A percentile compares a stretch with the other conserved stretches of the same genome.
These are phyloP conservation scores for Pseudogymnoascus sp. DNA, from an alignment of 2,329 filamentous ascomycete genomes.

Conservation along the genomic window DNA sequence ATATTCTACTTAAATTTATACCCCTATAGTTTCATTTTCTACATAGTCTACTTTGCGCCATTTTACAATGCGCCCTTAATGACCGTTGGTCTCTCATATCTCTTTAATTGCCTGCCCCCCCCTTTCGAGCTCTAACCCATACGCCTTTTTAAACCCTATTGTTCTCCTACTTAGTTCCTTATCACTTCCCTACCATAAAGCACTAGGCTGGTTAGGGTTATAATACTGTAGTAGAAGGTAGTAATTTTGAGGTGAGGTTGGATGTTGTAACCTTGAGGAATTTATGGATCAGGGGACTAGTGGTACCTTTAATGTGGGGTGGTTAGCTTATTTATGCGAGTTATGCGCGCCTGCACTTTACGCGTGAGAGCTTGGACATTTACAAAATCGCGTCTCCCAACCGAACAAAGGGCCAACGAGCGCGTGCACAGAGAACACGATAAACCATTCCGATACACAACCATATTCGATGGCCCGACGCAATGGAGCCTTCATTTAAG, in stretches of 20 bases:
- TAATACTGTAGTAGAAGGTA: neutral
- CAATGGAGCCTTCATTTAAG: neutral
- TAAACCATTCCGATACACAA: neutral
- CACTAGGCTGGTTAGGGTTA: neutral
- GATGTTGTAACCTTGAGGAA: neutral
- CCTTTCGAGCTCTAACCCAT: neutral
- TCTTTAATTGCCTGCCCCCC: too few species aligned
- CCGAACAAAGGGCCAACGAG: neutral
- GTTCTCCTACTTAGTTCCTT: neutral
- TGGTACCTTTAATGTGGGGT: neutral
- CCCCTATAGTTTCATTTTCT: neutral
- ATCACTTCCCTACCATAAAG: too few species aligned
- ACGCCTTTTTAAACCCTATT: neutral
- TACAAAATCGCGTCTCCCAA: conserved; percentile 2
- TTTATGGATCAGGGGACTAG: neutral
- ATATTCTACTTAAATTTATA: neutral
- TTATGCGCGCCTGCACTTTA: neutral
- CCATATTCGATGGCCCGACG: neutral
- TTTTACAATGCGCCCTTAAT: neutral
- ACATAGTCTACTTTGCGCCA: neutral
- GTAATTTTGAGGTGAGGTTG: neutral
- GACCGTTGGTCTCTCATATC: neutral
- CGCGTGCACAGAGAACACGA: neutral
- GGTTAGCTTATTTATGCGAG: neutral
- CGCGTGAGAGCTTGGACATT: neutral